Evolutionary conservation across 805 yeast species (phyloP).

Genomic region (Wickerhamomyces chambardii): DNA sequence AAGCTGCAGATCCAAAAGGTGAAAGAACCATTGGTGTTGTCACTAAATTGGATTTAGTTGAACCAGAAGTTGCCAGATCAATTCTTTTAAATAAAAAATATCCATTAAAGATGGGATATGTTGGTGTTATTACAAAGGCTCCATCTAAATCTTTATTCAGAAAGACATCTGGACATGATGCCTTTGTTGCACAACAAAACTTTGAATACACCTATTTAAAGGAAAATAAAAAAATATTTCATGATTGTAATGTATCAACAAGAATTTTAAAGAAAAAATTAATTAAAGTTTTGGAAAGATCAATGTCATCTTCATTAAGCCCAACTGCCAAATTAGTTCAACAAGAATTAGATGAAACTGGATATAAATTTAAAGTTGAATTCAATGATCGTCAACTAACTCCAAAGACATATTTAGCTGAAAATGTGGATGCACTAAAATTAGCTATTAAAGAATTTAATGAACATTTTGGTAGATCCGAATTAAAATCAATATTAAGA

Average conservation of each 20-base stretch:
- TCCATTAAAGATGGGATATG: slow-evolving; percentile 94
- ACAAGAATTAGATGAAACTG: slow-evolving; percentile 87
- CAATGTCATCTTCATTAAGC: slow-evolving; percentile 82
- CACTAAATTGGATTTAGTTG: slow-evolving; percentile 88
- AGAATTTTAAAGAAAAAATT: slow-evolving; percentile 66
- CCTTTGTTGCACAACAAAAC: slow-evolving; percentile 59
- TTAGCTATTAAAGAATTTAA: slow-evolving; percentile 82
- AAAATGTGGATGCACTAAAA: slow-evolving; percentile 81
- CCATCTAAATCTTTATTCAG: slow-evolving; percentile 46
- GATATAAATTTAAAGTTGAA: slow-evolving; percentile 91
- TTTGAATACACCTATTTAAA: slow-evolving; percentile 60
- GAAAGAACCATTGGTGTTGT: slow-evolving; percentile 95
- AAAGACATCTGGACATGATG: slow-evolving; percentile 47
- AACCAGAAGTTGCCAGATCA: slow-evolving; percentile 59
- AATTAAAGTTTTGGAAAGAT: slow-evolving; percentile 78
- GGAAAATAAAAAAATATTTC: slow-evolving; percentile 48
- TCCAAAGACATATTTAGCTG: slow-evolving; percentile 90
- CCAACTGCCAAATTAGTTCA: slow-evolving; percentile 85
- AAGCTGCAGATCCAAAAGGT: slow-evolving; percentile 85
- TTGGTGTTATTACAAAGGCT: slow-evolving; percentile 89
- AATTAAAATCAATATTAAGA: slow-evolving; percentile 69
- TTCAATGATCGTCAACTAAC: slow-evolving; percentile 92
- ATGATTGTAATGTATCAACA: slow-evolving; percentile 69
- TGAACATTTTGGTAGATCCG: slow-evolving; percentile 72
- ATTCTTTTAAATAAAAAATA: slow-evolving; percentile 72